phyloP scores from a whole-genome alignment of 768 basidiomycete genomes.

The Sporobolomyces phaffii region DNA sequence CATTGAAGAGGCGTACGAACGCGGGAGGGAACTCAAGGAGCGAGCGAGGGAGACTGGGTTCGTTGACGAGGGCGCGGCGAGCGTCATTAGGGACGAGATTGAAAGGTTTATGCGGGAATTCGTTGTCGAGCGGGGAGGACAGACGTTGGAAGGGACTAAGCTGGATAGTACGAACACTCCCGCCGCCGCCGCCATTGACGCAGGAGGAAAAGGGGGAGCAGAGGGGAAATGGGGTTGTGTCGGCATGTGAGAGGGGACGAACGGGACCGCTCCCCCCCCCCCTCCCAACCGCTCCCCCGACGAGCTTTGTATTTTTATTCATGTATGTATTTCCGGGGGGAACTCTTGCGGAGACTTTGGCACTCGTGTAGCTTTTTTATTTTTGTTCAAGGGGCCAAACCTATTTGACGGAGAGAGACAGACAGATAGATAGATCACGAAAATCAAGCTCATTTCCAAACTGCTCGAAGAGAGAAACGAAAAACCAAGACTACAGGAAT shows the following conservation, averaged over 20 bases:
- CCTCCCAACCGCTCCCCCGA: too few species aligned
- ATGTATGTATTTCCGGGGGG: too few species aligned
- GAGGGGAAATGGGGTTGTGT: not conserved
- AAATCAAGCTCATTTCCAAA: too few species aligned
- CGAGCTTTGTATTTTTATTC: not conserved
- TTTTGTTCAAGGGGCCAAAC: not conserved
- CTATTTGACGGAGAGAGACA: too few species aligned
- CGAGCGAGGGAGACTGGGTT: constrained; percentile 47
- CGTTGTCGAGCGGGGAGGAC: constrained; percentile 6
- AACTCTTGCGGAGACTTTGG: too few species aligned
- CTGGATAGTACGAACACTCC: too few species aligned
- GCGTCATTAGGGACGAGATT: constrained; percentile 38
- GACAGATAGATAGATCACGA: too few species aligned
- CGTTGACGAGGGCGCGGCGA: constrained; percentile 32
- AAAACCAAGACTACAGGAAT: too few species aligned
- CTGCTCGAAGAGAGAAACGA: too few species aligned
- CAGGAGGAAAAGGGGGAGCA: not conserved
- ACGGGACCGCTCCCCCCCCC: too few species aligned
- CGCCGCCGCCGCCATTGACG: not conserved
- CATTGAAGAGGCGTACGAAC: constrained; percentile 53
- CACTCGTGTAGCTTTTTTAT: not conserved
- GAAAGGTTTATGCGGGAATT: constrained; percentile 35
- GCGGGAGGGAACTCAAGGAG: constrained; percentile 48
- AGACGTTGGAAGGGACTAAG: too few species aligned
- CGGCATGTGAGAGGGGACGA: constrained; percentile 4